phyloP scores from a whole-genome alignment of 768 basidiomycete genomes.

The Hypholoma sublateritium region DNA sequence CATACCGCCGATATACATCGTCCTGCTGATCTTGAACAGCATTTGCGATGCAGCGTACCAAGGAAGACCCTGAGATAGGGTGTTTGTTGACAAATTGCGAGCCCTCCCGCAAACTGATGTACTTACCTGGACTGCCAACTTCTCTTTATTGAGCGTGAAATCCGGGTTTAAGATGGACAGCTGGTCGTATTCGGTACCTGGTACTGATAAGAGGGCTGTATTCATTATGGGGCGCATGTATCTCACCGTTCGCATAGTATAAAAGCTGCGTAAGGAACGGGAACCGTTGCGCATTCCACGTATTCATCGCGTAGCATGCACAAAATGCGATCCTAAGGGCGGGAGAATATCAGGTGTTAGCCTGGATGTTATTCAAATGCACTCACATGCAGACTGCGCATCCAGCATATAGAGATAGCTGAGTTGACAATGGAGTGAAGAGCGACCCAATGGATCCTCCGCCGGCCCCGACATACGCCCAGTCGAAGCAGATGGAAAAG shows the following conservation, averaged over 20 bases:
- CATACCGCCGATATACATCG: slow-evolving; percentile 36
- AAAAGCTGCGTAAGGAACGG: slow-evolving; percentile 56
- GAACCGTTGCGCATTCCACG: slow-evolving; percentile 59
- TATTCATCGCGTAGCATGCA: slow-evolving; percentile 44
- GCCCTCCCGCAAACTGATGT: too few species aligned
- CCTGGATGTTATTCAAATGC: slow-evolving; percentile 1
- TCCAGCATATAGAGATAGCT: slow-evolving; percentile 51
- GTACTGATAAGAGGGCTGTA: too few species aligned
- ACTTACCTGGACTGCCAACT: slow-evolving; percentile 37
- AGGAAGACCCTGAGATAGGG: slow-evolving; percentile 31
- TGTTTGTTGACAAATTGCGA: too few species aligned
- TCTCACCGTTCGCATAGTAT: slow-evolving; percentile 43
- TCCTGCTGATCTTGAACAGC: slow-evolving; percentile 36
- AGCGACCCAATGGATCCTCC: slow-evolving; percentile 44
- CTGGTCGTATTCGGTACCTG: slow-evolving; percentile 52
- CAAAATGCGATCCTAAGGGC: slow-evolving; percentile 40
- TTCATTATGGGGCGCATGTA: not conserved
- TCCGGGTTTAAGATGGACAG: slow-evolving; percentile 50
- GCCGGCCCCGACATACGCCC: slow-evolving; percentile 54
- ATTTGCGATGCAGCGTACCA: slow-evolving; percentile 49
- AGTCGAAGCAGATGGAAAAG: slow-evolving; percentile 60
- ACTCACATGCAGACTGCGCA: slow-evolving; percentile 52
- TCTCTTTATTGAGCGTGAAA: slow-evolving; percentile 45
- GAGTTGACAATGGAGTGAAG: slow-evolving; percentile 55
- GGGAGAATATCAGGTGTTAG: not conserved